Conservation (phyloP, 371 early-diverging fungal species). For the Rozella allomycis region DNA sequence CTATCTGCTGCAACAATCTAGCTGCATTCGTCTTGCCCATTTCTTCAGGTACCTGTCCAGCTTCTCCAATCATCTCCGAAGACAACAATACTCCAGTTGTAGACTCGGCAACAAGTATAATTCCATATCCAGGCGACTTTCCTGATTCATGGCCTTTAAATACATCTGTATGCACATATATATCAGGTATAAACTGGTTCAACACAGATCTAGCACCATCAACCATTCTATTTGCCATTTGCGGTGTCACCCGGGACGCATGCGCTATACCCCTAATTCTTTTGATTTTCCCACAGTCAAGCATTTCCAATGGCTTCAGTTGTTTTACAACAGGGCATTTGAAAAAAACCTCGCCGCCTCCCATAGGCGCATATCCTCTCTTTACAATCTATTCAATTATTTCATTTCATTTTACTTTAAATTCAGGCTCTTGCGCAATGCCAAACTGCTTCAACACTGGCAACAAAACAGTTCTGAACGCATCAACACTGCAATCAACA, state of each 20-base stretch:
- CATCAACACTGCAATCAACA: conserved; percentile 53
- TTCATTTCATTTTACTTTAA: conserved; percentile 31
- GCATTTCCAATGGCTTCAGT: conserved; percentile 54
- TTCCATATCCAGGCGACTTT: conserved; percentile 74
- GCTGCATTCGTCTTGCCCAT: conserved; percentile 51
- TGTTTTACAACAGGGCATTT: conserved; percentile 53
- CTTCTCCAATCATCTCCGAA: conserved; percentile 40
- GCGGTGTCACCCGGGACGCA: conserved; percentile 69
- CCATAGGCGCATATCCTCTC: conserved; percentile 83
- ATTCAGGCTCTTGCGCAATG: conserved; percentile 47
- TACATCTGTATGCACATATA: conserved; percentile 89
- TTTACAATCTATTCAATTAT: conserved; percentile 44
- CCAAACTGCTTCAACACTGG: conserved; percentile 66
- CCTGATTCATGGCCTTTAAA: conserved; percentile 87
- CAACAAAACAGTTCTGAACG: conserved; percentile 67
- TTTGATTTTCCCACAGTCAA: conserved; percentile 63
- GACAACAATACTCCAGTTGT: conserved; percentile 57
- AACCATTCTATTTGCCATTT: conserved; percentile 75
- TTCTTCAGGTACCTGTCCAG: conserved; percentile 43
- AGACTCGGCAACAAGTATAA: conserved; percentile 75
- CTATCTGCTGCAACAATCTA: conserved; percentile 55
- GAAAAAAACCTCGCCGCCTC: conserved; percentile 80
- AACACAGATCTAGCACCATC: conserved; percentile 63
- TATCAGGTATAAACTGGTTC: conserved; percentile 75
- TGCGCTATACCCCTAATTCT: conserved; percentile 88